phyloP scores from a whole-genome alignment of 192 early-diverging fungal species.

The Umbelopsis vinacea region DNA sequence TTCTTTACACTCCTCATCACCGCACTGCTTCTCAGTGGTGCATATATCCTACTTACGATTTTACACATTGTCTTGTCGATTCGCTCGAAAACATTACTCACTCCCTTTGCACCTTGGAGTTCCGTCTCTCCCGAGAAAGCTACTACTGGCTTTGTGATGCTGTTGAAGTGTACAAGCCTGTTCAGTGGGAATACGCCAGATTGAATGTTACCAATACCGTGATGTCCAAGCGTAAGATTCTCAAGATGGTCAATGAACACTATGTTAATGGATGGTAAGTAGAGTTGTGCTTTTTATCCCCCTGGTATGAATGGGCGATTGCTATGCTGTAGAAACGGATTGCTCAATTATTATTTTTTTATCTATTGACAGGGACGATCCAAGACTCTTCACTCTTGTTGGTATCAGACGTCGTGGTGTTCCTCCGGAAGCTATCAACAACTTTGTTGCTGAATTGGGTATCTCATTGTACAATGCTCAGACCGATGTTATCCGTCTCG shows the following conservation, averaged over 20 bases:
- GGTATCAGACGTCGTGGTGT: constrained; percentile 96
- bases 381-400: constrained; percentile 93
- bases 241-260: constrained; percentile 82
- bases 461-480: constrained; percentile 81
- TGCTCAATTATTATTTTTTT: background rate
- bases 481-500: constrained; percentile 87
- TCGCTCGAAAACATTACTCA: constrained; percentile 99
- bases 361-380: constrained; percentile 76
- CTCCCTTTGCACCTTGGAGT: constrained; percentile 98
- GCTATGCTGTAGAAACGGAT: background rate
- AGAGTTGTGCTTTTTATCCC: background rate
- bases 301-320: background rate
- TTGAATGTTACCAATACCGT: constrained; percentile 93
- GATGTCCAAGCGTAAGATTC: constrained; percentile 98
- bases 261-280: constrained; percentile 75
- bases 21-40: constrained; percentile 95
- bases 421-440: constrained; percentile 96
- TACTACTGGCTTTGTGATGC: constrained; percentile 99
- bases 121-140: constrained; percentile 88
- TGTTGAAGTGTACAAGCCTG: constrained; percentile 98
- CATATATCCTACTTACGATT: constrained; percentile 99
- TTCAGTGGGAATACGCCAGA: constrained; percentile 99
- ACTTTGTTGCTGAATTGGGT: constrained; percentile 94
- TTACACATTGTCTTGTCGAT: constrained; percentile 97
- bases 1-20: constrained; percentile 89